Evolutionary conservation across 2,329 filamentous ascomycete species (phyloP).

Genomic region (Fusarium napiforme): DNA sequence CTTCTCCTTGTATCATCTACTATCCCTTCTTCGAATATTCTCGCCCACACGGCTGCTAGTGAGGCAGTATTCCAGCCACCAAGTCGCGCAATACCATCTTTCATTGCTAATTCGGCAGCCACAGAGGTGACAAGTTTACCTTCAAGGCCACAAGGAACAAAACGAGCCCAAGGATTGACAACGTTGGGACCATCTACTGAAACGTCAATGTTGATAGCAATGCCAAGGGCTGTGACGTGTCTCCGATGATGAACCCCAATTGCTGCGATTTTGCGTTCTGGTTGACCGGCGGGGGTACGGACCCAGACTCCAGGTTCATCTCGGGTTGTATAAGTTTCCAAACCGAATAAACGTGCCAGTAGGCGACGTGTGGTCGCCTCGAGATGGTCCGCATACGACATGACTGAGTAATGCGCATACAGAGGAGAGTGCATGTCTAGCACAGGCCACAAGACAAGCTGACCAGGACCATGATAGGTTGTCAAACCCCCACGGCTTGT

Average conservation of each 20-base stretch:
- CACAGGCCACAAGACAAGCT: constrained; percentile 91
- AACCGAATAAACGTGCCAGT: constrained; percentile 65
- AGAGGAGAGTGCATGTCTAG: constrained; percentile 75
- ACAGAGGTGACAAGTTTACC: constrained; percentile 85
- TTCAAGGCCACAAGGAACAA: constrained; percentile 89
- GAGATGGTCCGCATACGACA: constrained; percentile 81
- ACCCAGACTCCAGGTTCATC: constrained; percentile 90
- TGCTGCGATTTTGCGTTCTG: constrained; percentile 82
- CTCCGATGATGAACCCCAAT: constrained; percentile 91
- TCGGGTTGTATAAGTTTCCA: constrained; percentile 69
- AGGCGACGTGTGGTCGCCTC: constrained; percentile 79
- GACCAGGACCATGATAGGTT: constrained; percentile 95
- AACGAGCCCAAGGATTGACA: constrained; percentile 70
- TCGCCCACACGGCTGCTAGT: constrained; percentile 49
- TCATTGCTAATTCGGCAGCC: constrained; percentile 57
- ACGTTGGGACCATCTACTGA: constrained; percentile 57
- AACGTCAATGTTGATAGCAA: constrained; percentile 81
- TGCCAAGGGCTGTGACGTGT: constrained; percentile 84
- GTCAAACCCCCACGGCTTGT: constrained; percentile 89
- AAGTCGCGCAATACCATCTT: constrained; percentile 18
- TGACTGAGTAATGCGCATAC: constrained; percentile 71
- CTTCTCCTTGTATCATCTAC: constrained; percentile 42
- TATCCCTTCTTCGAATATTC: constrained; percentile 50
- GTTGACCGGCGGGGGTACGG: constrained; percentile 39
- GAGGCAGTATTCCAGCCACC: constrained; percentile 43